Percentiles rank a stretch among this genome's conserved stretches.
These are phyloP conservation scores for Dendrostoma leiphaemia DNA, from an alignment of 2,329 filamentous ascomycete genomes.

Conservation along the genomic window DNA sequence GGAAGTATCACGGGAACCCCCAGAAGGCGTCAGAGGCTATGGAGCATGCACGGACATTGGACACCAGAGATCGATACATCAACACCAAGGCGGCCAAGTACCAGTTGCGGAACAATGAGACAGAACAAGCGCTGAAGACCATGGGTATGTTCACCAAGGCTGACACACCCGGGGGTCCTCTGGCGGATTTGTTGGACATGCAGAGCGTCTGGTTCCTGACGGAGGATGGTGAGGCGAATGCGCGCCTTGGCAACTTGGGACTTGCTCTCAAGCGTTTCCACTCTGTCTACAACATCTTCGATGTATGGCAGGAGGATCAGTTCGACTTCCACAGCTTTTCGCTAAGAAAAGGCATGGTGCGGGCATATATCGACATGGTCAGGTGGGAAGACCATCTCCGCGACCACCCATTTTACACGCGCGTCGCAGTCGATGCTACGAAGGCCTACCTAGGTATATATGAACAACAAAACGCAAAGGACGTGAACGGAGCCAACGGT, in stretches of 20 bases:
- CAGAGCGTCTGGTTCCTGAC: constrained; percentile 97
- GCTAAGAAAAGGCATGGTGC: constrained; percentile 91
- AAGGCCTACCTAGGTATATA: constrained; percentile 76
- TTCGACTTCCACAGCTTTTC: constrained; percentile 99
- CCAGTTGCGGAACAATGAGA: constrained; percentile 88
- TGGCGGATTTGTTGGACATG: constrained; percentile 94
- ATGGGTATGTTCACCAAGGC: constrained; percentile 94
- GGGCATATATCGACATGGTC: constrained; percentile 94
- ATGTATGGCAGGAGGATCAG: constrained; percentile 96
- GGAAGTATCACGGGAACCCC: constrained; percentile 82
- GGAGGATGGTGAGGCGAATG: constrained; percentile 88
- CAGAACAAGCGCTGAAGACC: constrained; percentile 79
- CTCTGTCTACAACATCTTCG: constrained; percentile 86
- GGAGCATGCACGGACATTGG: constrained; percentile 81
- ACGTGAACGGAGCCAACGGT: constrained; percentile 62
- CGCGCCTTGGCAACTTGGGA: constrained; percentile 76
- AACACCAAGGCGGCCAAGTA: constrained; percentile 99
- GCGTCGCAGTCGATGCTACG: constrained; percentile 78
- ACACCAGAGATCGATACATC: constrained; percentile 92
- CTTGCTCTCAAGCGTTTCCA: constrained; percentile 92
- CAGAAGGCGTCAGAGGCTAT: constrained; percentile 81
- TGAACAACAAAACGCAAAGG: constrained; percentile 66
- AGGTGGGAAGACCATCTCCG: constrained; percentile 91
- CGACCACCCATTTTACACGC: constrained; percentile 89
- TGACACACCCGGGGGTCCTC: constrained; percentile 81